Evolutionary conservation across 2,329 filamentous ascomycete species (phyloP).

Genomic region (Plectosphaerella plurivora): DNA sequence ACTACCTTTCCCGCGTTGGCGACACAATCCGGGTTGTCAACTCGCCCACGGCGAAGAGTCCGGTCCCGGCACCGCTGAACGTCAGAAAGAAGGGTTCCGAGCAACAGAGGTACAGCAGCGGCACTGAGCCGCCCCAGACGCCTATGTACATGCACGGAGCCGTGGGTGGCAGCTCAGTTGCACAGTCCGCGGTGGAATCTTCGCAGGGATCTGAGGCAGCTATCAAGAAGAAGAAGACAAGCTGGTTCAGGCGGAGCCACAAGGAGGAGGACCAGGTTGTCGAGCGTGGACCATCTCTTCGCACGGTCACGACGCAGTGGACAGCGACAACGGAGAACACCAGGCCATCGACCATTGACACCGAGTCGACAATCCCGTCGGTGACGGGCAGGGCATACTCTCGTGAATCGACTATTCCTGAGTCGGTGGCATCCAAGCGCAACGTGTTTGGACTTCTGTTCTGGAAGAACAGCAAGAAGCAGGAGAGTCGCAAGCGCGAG

Average conservation of each 20-base stretch:
- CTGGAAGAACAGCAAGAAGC: conserved; percentile 46
- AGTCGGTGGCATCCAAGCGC: conserved; percentile 33
- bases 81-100: conserved; percentile 31
- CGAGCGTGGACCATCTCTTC: neutral
- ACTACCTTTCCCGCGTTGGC: conserved; percentile 40
- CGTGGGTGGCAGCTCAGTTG: conserved; percentile 10
- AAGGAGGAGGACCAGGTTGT: conserved; percentile 24
- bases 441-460: conserved; percentile 50
- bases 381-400: conserved; percentile 2
- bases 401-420: neutral
- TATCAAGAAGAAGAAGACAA: conserved; percentile 39
- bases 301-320: neutral
- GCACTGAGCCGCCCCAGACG: conserved; percentile 16
- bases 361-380: conserved; percentile 10
- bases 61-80: conserved; percentile 33
- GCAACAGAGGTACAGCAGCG: neutral
- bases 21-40: conserved; percentile 53
- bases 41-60: conserved; percentile 35
- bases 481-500: conserved; percentile 19
- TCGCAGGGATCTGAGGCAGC: conserved; percentile 6
- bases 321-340: conserved; percentile 6
- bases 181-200: conserved; percentile 6
- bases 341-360: conserved; percentile 9
- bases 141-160: conserved; percentile 20
- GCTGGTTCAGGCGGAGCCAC: conserved; percentile 47